Evolutionary conservation across 352 stramenopile species (phyloP).

Genomic region (Globisporangium emineosum): DNA sequence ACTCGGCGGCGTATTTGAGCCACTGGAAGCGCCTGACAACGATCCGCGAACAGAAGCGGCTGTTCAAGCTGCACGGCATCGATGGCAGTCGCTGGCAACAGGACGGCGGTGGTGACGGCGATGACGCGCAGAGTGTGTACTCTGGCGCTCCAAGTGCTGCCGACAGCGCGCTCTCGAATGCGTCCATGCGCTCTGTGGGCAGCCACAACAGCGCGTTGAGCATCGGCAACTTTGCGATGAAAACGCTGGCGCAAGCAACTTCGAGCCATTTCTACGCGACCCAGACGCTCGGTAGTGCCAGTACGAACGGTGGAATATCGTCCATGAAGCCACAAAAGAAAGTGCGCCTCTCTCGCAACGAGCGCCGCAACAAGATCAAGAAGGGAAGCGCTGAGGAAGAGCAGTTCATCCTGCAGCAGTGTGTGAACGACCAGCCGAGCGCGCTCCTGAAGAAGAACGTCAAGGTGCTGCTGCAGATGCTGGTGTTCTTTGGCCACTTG

Average conservation of each 20-base stretch:
- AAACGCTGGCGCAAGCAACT: conserved; percentile 50
- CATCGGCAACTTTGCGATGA: conserved; percentile 71
- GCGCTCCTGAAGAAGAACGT: conserved; percentile 33
- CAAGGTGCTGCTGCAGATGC: conserved; percentile 39
- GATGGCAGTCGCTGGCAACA: conserved; percentile 56
- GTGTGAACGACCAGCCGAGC: conserved; percentile 37
- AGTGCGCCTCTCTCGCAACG: conserved; percentile 39
- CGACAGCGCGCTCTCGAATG: conserved; percentile 58
- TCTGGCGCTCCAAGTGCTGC: conserved; percentile 46
- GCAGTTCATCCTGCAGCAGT: conserved; percentile 49
- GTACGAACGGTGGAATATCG: neutral
- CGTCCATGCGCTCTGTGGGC: conserved; percentile 64
- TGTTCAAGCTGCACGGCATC: conserved; percentile 79
- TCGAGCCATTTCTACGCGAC: conserved; percentile 73
- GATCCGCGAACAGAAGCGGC: conserved; percentile 71
- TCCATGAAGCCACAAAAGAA: conserved; percentile 31
- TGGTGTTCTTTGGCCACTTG: conserved; percentile 49
- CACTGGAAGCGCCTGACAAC: conserved; percentile 58
- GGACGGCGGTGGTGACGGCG: conserved; percentile 23
- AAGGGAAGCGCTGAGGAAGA: conserved; percentile 71
- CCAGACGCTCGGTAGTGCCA: conserved; percentile 29
- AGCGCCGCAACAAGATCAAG: conserved; percentile 65
- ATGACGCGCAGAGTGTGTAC: conserved; percentile 39
- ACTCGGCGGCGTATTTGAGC: conserved; percentile 41
- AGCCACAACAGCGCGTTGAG: conserved; percentile 72